Evolutionary conservation across 192 early-diverging fungal genomes (phyloP).

Genomic region (Diversispora epigaea): DNA sequence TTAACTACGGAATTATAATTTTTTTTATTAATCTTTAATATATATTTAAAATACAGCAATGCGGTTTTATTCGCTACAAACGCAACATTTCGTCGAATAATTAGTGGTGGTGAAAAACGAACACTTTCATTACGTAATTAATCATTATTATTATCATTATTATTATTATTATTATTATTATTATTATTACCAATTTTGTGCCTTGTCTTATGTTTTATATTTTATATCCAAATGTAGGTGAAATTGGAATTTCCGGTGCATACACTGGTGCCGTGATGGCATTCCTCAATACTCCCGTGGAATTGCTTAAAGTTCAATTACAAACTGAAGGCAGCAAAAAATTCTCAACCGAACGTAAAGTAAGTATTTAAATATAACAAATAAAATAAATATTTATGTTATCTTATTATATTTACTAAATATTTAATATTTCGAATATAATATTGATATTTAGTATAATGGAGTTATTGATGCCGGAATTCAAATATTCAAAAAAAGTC

Average conservation of each 20-base stretch:
- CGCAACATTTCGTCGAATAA: conserved; percentile 56
- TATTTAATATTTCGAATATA: background rate
- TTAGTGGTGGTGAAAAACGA: conserved; percentile 50
- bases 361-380: conserved; percentile 35
- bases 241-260: conserved; percentile 37
- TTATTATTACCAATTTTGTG: conserved; percentile 31
- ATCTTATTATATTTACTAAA: conserved; percentile 13
- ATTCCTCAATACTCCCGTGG: conserved; percentile 70
- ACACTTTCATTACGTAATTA: conserved; percentile 50
- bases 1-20: background rate
- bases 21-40: background rate
- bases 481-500: conserved; percentile 75
- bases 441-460: conserved; percentile 63
- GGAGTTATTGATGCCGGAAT: conserved; percentile 85
- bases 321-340: conserved; percentile 55
- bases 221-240: background rate
- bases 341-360: background rate
- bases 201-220: too few relatives aligned
- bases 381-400: too few relatives aligned
- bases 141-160: conserved; percentile 19
- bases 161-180: conserved; percentile 10
- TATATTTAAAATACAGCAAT: conserved; percentile 47
- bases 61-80: conserved; percentile 69
- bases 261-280: conserved; percentile 68
- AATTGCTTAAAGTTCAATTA: conserved; percentile 68